Conservation (phyloP, 2,329 filamentous ascomycete species). For the Xylaria sp. region DNA sequence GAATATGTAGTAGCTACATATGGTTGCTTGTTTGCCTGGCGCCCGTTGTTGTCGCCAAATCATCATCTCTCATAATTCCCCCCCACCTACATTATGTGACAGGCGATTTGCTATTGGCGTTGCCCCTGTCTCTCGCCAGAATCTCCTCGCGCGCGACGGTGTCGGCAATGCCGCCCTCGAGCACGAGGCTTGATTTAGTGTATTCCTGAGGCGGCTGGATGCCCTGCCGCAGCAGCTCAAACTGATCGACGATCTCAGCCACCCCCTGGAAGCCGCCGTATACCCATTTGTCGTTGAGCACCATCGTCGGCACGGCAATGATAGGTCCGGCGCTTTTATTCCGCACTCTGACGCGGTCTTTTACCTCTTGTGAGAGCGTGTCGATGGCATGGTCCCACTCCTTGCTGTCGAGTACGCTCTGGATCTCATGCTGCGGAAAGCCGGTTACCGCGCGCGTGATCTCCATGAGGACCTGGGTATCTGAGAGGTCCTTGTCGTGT, state of each 20-base stretch:
- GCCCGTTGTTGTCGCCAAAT: not conserved
- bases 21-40: not conserved
- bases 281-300: slow-evolving; percentile 61
- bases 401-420: slow-evolving; percentile 19
- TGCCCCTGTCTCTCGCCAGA: slow-evolving; percentile 2
- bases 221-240: slow-evolving; percentile 48
- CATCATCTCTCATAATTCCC: not conserved
- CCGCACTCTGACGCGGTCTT: slow-evolving; percentile 16
- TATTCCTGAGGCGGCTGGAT: slow-evolving; percentile 13
- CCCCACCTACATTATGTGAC: not conserved
- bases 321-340: slow-evolving; percentile 37
- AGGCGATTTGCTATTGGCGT: not conserved
- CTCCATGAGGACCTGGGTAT: slow-evolving; percentile 14
- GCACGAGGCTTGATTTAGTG: slow-evolving; percentile 17
- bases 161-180: slow-evolving; percentile 16
- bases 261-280: slow-evolving; percentile 67
- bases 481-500: slow-evolving; percentile 38
- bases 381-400: slow-evolving; percentile 35
- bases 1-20: not conserved
- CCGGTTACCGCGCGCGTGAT: slow-evolving; percentile 17
- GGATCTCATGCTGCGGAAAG: slow-evolving; percentile 12
- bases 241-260: slow-evolving; percentile 59
- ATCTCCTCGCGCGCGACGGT: slow-evolving; percentile 12
- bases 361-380: slow-evolving; percentile 23
- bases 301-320: slow-evolving; percentile 67